phyloP scores from a whole-genome alignment of 1,284 basidiomycete species.

The Cystobasidium slooffiae region DNA sequence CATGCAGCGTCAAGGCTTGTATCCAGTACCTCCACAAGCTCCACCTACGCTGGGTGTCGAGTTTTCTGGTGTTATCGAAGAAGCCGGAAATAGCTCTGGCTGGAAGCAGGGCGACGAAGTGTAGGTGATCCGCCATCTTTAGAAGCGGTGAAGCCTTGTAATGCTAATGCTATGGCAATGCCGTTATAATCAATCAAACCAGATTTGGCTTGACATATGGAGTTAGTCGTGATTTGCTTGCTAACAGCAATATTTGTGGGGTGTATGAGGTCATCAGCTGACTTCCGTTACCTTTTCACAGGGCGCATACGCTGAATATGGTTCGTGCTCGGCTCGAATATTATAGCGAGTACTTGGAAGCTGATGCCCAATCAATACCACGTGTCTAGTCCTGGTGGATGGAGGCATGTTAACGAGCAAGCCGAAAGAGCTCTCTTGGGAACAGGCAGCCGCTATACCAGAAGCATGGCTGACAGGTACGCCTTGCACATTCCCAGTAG shows the following conservation, averaged over 20 bases:
- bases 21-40: conserved; percentile 77
- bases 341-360: neutral
- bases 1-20: conserved; percentile 64
- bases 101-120: conserved; percentile 83
- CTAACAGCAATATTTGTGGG: neutral
- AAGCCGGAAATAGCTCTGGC: conserved; percentile 62
- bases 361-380: neutral
- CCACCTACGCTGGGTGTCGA: conserved; percentile 86
- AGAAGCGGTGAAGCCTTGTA: neutral
- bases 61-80: conserved; percentile 75
- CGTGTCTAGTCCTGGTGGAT: conserved; percentile 59
- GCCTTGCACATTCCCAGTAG: neutral
- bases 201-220: conserved; percentile 73
- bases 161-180: neutral
- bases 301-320: conserved; percentile 90
- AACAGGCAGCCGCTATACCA: conserved; percentile 76
- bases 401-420: conserved; percentile 75
- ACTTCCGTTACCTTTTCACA: conserved; percentile 43
- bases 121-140: conserved; percentile 14
- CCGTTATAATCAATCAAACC: neutral
- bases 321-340: conserved; percentile 55
- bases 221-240: conserved; percentile 58
- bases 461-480: conserved; percentile 81
- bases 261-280: neutral
- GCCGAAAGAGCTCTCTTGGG: conserved; percentile 75